Evolutionary conservation across 768 basidiomycete species (phyloP).

Genomic region (Saitozyma podzolica): DNA sequence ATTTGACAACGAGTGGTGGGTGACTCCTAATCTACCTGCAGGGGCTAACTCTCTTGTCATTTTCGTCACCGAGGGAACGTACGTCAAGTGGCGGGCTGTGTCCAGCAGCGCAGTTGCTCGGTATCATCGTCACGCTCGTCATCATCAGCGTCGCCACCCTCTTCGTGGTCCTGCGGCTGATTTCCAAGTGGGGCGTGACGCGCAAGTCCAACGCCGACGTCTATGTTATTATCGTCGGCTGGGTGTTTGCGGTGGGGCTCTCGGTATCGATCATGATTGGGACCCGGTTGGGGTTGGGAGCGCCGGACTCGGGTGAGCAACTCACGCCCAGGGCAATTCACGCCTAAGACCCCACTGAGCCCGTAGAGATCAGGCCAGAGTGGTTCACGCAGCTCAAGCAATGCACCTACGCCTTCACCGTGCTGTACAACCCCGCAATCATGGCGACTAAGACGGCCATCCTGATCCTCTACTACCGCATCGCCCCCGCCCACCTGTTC

Average conservation of each 20-base stretch:
- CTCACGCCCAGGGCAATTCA: no score
- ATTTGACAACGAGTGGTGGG: no score
- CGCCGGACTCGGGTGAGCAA: slow-evolving; percentile 27
- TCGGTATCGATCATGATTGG: slow-evolving; percentile 31
- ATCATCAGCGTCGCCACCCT: slow-evolving; percentile 37
- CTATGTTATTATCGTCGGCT: slow-evolving; percentile 36
- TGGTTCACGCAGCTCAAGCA: slow-evolving; percentile 10
- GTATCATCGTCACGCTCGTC: slow-evolving; percentile 36
- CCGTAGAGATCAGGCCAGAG: slow-evolving; percentile 5
- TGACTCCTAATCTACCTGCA: no score
- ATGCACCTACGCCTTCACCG: slow-evolving; percentile 41
- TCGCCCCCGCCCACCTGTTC: slow-evolving; percentile 38
- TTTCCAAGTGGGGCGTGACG: slow-evolving; percentile 39
- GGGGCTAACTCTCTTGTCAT: no score
- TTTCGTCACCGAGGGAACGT: no score
- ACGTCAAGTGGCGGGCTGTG: no score
- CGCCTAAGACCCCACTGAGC: no score
- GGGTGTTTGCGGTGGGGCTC: slow-evolving; percentile 38
- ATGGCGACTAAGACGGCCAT: slow-evolving; percentile 49
- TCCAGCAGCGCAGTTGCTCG: no score
- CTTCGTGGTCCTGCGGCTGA: slow-evolving; percentile 32
- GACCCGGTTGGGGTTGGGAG: slow-evolving; percentile 35
- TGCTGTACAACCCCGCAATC: slow-evolving; percentile 47
- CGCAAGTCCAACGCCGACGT: slow-evolving; percentile 37
- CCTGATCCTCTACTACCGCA: slow-evolving; percentile 43